These are phyloP conservation scores for Psilocybe cubensis DNA, from an alignment of 768 basidiomycete species.

Conservation along the genomic window DNA sequence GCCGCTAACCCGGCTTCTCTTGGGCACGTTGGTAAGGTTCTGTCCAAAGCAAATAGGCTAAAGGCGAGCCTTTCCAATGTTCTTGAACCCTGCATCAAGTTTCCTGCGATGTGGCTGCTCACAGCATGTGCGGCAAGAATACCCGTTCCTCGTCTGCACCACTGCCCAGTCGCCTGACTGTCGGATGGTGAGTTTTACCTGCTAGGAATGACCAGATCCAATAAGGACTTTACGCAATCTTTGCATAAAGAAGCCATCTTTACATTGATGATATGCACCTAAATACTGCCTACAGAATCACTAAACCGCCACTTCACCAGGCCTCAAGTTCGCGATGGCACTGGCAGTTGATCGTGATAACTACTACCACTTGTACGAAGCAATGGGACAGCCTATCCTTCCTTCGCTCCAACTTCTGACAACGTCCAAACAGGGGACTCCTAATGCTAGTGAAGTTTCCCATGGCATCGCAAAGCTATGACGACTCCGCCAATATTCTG, in stretches of 20 bases:
- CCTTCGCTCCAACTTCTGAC: too few relatives aligned
- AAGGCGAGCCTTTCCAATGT: not conserved
- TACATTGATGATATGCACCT: not conserved
- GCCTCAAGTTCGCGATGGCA: not conserved
- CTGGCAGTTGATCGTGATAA: not conserved
- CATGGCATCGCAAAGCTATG: too few relatives aligned
- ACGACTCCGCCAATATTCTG: too few relatives aligned
- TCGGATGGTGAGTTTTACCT: not conserved
- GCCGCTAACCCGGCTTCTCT: not conserved
- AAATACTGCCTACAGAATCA: not conserved
- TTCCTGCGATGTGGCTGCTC: slow-evolving; percentile 3
- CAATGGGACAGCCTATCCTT: too few relatives aligned
- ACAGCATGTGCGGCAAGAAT: not conserved
- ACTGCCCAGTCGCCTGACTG: slow-evolving; percentile 3
- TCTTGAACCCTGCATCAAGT: not conserved
- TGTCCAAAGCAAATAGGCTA: not conserved
- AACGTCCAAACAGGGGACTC: too few relatives aligned
- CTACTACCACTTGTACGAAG: too few relatives aligned
- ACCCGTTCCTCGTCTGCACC: not conserved
- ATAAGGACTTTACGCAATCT: not conserved
- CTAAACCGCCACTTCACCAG: not conserved
- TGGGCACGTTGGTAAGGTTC: slow-evolving; percentile 2
- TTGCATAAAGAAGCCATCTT: not conserved
- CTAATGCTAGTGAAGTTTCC: too few relatives aligned
- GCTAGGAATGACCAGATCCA: not conserved